These are phyloP conservation scores for Pseudogymnoascus sp. DNA, from an alignment of 2,329 filamentous ascomycete species.

Conservation along the genomic window DNA sequence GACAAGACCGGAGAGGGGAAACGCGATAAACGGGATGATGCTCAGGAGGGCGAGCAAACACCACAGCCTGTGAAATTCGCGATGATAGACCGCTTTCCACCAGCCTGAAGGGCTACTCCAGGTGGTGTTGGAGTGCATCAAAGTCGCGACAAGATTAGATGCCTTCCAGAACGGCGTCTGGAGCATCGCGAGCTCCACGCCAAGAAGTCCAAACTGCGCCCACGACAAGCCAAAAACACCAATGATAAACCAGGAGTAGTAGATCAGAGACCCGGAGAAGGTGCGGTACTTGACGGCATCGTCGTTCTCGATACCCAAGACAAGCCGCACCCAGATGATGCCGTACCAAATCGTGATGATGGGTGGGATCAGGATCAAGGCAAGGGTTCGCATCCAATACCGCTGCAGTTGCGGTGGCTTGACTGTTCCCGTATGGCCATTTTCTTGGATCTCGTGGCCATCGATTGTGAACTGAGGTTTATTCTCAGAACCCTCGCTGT, in stretches of 20 bases:
- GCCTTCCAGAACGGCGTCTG: not conserved
- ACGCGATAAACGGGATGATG: not conserved
- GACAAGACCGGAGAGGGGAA: not conserved
- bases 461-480: not conserved
- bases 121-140: not conserved
- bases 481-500: not conserved
- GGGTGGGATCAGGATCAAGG: not conserved
- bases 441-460: not conserved
- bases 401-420: not conserved
- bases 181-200: constrained; percentile 3
- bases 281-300: not conserved
- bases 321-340: not conserved
- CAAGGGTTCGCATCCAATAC: not conserved
- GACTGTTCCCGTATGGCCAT: not conserved
- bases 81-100: not conserved
- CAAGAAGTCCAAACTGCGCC: not conserved
- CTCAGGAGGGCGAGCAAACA: not conserved
- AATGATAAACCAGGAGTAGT: constrained; percentile 7
- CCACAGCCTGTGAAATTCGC: not conserved
- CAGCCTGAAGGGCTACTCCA: constrained; percentile 2
- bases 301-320: not conserved
- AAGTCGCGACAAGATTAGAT: not conserved
- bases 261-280: not conserved
- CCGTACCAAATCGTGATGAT: not conserved
- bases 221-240: not conserved